Conservation (phyloP, 257 asterid genomes). For the Forsythia suspensa region DNA sequence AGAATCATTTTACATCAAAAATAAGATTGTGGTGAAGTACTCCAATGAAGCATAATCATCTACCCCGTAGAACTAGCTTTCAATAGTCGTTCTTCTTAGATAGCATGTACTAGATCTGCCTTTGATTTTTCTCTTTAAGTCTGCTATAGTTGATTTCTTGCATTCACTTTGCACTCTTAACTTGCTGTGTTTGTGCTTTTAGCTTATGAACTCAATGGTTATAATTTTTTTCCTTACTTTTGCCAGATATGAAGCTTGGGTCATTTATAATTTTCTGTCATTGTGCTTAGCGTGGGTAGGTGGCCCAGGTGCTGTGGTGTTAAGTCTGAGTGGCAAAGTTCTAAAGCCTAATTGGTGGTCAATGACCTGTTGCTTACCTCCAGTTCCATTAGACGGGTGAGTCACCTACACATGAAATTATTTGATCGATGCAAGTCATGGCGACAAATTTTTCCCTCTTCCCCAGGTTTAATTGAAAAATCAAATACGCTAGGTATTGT, state of each 20-base stretch:
- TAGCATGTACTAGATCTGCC: conserved; percentile 1
- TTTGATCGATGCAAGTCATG: conserved; percentile 5
- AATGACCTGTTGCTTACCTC: conserved; percentile 92
- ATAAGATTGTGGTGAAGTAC: not conserved
- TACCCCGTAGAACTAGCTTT: not conserved
- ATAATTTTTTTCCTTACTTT: conserved; percentile 31
- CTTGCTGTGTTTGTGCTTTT: conserved; percentile 4
- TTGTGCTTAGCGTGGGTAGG: conserved; percentile 99
- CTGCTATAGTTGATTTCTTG: not conserved
- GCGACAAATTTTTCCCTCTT: not conserved
- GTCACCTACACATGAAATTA: conserved; percentile 23
- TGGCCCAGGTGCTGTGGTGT: conserved; percentile 98
- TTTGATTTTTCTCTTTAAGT: conserved; percentile 2
- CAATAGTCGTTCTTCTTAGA: not conserved
- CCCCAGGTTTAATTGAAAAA: not conserved
- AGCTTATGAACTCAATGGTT: conserved; percentile 4
- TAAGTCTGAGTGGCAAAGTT: conserved; percentile 78
- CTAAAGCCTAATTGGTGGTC: conserved; percentile 88
- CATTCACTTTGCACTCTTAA: not conserved
- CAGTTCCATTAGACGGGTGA: conserved; percentile 93
- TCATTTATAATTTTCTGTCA: conserved; percentile 93
- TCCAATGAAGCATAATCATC: not conserved
- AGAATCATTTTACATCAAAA: not conserved
- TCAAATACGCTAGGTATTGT: no score
- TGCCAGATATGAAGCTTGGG: conserved; percentile 99